phyloP scores from a whole-genome alignment of 148 eudicot species.

The Arbutus unedo region DNA sequence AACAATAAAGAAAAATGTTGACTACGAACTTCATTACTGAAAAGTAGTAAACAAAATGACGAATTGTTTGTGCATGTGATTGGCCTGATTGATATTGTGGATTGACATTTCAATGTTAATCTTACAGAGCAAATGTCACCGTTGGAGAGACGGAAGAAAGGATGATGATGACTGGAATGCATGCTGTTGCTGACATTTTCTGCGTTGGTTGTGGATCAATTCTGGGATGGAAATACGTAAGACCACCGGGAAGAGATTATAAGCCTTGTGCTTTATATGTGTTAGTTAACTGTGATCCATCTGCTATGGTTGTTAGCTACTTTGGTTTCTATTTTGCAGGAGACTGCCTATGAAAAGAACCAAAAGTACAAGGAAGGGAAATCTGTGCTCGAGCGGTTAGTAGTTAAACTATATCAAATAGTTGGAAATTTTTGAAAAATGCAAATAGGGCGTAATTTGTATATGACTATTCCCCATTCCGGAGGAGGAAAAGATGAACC shows the following conservation, averaged over 20 bases:
- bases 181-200: slow-evolving; percentile 80
- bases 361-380: slow-evolving; percentile 96
- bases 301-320: slow-evolving; percentile 17
- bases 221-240: slow-evolving; percentile 93
- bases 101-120: background rate
- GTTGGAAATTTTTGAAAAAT: background rate
- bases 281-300: background rate
- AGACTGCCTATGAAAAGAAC: slow-evolving; percentile 76
- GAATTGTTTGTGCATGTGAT: background rate
- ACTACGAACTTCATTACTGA: background rate
- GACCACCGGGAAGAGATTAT: slow-evolving; percentile 10
- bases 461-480: background rate
- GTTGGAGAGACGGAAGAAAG: slow-evolving; percentile 73
- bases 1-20: background rate
- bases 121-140: slow-evolving; percentile 67
- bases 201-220: slow-evolving; percentile 87
- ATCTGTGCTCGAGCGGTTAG: slow-evolving; percentile 15
- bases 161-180: slow-evolving; percentile 84
- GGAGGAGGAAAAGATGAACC: background rate
- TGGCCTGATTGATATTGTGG: background rate
- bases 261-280: slow-evolving; percentile 11
- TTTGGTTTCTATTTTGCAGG: slow-evolving; percentile 53
- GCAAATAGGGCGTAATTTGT: background rate
- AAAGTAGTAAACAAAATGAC: background rate
- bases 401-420: background rate